Conservation (phyloP, 2,329 filamentous ascomycete species). For the Ophiostoma sp. region DNA sequence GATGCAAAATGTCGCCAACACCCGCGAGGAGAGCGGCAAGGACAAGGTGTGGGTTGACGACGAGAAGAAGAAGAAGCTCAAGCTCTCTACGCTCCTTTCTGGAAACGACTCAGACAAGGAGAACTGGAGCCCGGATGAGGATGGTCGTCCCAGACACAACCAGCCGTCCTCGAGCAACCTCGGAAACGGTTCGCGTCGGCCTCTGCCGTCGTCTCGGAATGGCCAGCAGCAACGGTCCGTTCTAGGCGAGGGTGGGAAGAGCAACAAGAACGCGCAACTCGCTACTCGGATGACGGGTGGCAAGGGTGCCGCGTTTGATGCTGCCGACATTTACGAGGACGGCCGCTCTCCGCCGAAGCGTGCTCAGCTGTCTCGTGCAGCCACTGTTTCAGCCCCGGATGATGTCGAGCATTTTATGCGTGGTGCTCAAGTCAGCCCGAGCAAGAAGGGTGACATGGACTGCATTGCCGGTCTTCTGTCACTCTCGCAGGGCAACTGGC, state of each 20-base stretch:
- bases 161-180: slow-evolving; percentile 32
- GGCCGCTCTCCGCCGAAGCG: slow-evolving; percentile 22
- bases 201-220: slow-evolving; percentile 42
- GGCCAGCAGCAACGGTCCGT: slow-evolving; percentile 37
- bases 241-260: slow-evolving; percentile 38
- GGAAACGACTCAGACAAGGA: slow-evolving; percentile 89
- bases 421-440: slow-evolving; percentile 62
- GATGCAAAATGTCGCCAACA: slow-evolving; percentile 52
- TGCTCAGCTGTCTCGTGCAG: slow-evolving; percentile 24
- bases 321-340: slow-evolving; percentile 57
- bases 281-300: slow-evolving; percentile 33
- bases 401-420: slow-evolving; percentile 76
- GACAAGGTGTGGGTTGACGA: slow-evolving; percentile 35
- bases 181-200: slow-evolving; percentile 38
- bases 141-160: slow-evolving; percentile 41
- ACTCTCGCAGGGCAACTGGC: slow-evolving; percentile 90
- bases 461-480: slow-evolving; percentile 87
- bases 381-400: slow-evolving; percentile 43
- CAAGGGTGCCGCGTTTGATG: slow-evolving; percentile 34
- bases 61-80: slow-evolving; percentile 44
- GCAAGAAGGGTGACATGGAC: slow-evolving; percentile 79
- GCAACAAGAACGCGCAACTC: slow-evolving; percentile 45
- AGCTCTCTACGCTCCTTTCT: slow-evolving; percentile 45
- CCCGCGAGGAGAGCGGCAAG: slow-evolving; percentile 35
- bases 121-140: slow-evolving; percentile 70